Percentiles rank a stretch among this genome's conserved stretches.
phyloP scores from a whole-genome alignment of 208 protist genomes.

The Borovskyia barvae region DNA sequence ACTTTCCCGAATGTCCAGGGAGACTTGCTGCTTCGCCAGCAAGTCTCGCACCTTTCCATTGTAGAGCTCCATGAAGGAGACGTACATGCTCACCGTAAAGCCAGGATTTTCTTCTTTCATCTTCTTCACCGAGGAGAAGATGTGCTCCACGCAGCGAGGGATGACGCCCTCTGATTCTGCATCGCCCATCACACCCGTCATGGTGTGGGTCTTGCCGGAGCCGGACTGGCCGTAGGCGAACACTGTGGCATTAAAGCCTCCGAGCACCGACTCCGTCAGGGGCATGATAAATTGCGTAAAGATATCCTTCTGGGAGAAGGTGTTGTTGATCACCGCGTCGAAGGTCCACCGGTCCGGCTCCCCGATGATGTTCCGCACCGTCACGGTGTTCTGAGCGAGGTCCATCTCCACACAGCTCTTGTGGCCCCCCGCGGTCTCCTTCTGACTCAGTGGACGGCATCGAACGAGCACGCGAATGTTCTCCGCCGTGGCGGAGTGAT shows the following conservation, averaged over 20 bases:
- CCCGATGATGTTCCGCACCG: constrained; percentile 54
- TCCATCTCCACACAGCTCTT: constrained; percentile 79
- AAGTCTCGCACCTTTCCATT: constrained; percentile 89
- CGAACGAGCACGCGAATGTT: constrained; percentile 90
- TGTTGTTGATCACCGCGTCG: constrained; percentile 90
- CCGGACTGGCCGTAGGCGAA: constrained; percentile 96
- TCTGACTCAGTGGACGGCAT: constrained; percentile 80
- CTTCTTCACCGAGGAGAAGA: constrained; percentile 68
- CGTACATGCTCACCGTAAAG: constrained; percentile 64
- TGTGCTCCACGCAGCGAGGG: constrained; percentile 76
- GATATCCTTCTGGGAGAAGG: constrained; percentile 83
- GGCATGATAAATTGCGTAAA: constrained; percentile 88
- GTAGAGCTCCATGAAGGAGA: constrained; percentile 88
- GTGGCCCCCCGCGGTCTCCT: constrained; percentile 73
- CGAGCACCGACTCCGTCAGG: constrained; percentile 80
- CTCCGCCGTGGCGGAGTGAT: constrained; percentile 53
- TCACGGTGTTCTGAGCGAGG: constrained; percentile 66
- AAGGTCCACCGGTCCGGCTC: constrained; percentile 85
- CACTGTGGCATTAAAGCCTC: constrained; percentile 93
- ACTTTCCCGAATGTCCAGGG: constrained; percentile 76
- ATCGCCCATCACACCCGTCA: constrained; percentile 76
- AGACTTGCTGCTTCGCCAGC: constrained; percentile 82
- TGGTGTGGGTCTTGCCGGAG: constrained; percentile 94
- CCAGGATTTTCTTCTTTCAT: constrained; percentile 35
- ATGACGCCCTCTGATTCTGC: constrained; percentile 69